A percentile compares a stretch with the other conserved stretches of the same genome.
phyloP scores from a whole-genome alignment of 208 protist species.

The Acanthamoeba lenticulata region DNA sequence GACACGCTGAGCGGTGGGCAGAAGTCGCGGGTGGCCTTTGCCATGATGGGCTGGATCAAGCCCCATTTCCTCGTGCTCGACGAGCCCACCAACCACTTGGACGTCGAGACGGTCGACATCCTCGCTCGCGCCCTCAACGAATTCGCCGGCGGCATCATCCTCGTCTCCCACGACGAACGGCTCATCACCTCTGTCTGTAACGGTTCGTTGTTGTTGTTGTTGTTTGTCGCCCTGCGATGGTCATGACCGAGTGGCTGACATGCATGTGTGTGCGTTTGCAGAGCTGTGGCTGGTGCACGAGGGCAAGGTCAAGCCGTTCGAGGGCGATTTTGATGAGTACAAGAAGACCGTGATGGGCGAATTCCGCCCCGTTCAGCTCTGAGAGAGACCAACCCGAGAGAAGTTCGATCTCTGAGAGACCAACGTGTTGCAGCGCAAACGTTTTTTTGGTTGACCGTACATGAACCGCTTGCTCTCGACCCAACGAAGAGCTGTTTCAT shows the following conservation, averaged over 20 bases:
- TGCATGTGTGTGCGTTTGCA: neutral
- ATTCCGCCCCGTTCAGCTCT: conserved; percentile 7
- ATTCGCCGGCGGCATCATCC: conserved; percentile 94
- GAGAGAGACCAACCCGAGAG: neutral
- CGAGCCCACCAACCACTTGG: conserved; percentile 94
- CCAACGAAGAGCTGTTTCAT: too few relatives aligned
- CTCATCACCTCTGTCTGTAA: conserved; percentile 65
- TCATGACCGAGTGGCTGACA: conserved; percentile 80
- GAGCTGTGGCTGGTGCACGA: conserved; percentile 95
- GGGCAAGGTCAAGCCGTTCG: conserved; percentile 72
- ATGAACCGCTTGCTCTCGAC: too few relatives aligned
- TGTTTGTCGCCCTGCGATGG: neutral
- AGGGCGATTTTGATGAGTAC: conserved; percentile 81
- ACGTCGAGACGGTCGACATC: conserved; percentile 96
- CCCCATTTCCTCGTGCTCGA: conserved; percentile 86
- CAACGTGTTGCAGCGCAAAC: too few relatives aligned
- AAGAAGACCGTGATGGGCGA: conserved; percentile 70
- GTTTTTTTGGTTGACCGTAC: too few relatives aligned
- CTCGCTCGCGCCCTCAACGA: conserved; percentile 82
- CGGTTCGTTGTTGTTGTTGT: neutral
- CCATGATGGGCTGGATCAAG: conserved; percentile 92
- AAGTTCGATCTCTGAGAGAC: too few relatives aligned
- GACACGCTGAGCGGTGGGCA: conserved; percentile 95
- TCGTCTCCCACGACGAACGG: conserved; percentile 94
- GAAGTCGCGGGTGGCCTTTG: conserved; percentile 95